Evolutionary conservation across 2,329 filamentous ascomycete genomes (phyloP).

Genomic region (Pyrenochaeta sp.): DNA sequence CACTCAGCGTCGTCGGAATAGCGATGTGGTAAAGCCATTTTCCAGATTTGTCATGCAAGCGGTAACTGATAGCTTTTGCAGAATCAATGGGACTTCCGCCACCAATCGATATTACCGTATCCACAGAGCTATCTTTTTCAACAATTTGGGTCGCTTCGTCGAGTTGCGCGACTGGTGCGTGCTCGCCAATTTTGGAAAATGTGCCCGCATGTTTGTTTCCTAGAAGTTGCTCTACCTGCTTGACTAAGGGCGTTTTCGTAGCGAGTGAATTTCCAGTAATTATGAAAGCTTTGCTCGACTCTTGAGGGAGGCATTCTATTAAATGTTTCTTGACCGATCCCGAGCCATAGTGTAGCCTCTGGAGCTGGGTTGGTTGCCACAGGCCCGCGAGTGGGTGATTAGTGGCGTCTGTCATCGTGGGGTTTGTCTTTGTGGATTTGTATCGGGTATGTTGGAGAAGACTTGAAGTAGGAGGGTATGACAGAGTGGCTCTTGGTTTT

Average conservation of each 20-base stretch:
- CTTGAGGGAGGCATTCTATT: constrained; percentile 53
- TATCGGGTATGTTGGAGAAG: constrained; percentile 1
- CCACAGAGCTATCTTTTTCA: constrained; percentile 55
- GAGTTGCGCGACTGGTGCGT: constrained; percentile 63
- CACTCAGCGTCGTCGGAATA: constrained; percentile 54
- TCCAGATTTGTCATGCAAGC: constrained; percentile 44
- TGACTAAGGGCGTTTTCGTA: constrained; percentile 62
- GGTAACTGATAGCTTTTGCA: constrained; percentile 50
- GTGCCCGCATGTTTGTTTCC: constrained; percentile 61
- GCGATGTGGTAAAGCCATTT: constrained; percentile 50
- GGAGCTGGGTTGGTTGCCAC: constrained; percentile 61
- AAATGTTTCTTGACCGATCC: constrained; percentile 59
- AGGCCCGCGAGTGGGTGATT: constrained; percentile 57
- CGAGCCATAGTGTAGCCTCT: constrained; percentile 61
- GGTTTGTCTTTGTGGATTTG: constrained; percentile 19
- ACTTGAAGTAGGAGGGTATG: neutral
- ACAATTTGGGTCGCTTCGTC: constrained; percentile 62
- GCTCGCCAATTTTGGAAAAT: constrained; percentile 63
- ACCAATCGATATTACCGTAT: constrained; percentile 64
- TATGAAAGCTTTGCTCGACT: constrained; percentile 64
- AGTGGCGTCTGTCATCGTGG: constrained; percentile 54
- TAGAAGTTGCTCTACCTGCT: constrained; percentile 60
- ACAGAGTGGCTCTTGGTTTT: neutral
- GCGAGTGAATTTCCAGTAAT: constrained; percentile 64
- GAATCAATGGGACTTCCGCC: constrained; percentile 64